Percentiles rank a stretch among this genome's conserved stretches.
These are phyloP conservation scores for Bassia scoparia DNA, from an alignment of 148 eudicot genomes.

Conservation along the genomic window DNA sequence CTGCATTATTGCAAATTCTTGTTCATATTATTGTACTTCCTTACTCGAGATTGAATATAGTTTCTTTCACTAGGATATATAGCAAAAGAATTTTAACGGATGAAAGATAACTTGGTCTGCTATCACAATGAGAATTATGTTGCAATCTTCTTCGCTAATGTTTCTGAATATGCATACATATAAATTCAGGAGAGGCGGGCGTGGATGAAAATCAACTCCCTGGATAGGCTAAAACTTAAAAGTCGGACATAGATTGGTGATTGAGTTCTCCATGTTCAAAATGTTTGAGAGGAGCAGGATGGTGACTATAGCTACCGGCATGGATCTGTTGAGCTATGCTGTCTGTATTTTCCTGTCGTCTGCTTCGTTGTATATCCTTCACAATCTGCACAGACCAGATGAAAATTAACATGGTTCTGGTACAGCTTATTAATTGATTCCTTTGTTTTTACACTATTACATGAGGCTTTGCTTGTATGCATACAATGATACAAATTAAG, in stretches of 20 bases:
- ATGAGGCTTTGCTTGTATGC: background rate
- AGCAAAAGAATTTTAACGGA: too few relatives aligned
- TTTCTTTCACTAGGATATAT: too few relatives aligned
- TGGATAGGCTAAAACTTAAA: conserved; percentile 91
- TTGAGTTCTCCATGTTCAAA: conserved; percentile 91
- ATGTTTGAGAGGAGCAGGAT: conserved; percentile 99
- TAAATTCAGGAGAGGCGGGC: conserved; percentile 70
- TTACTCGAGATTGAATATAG: background rate
- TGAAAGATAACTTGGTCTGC: too few relatives aligned
- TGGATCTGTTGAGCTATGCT: conserved; percentile 81
- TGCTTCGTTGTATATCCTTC: conserved; percentile 88
- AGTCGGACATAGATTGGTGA: conserved; percentile 93
- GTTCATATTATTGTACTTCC: background rate
- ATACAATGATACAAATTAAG: too few relatives aligned
- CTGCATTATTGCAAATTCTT: background rate
- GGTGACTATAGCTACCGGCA: conserved; percentile 82
- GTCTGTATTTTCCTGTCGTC: conserved; percentile 87
- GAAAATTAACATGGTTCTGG: conserved; percentile 7
- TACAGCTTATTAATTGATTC: background rate
- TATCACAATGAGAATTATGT: too few relatives aligned
- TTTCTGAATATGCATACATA: too few relatives aligned
- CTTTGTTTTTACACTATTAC: background rate
- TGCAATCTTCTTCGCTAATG: too few relatives aligned
- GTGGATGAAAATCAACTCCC: conserved; percentile 97
- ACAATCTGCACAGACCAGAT: conserved; percentile 67